Evolutionary conservation across 331 rosid genomes (phyloP).

Genomic region (Stylosanthes scabra): DNA sequence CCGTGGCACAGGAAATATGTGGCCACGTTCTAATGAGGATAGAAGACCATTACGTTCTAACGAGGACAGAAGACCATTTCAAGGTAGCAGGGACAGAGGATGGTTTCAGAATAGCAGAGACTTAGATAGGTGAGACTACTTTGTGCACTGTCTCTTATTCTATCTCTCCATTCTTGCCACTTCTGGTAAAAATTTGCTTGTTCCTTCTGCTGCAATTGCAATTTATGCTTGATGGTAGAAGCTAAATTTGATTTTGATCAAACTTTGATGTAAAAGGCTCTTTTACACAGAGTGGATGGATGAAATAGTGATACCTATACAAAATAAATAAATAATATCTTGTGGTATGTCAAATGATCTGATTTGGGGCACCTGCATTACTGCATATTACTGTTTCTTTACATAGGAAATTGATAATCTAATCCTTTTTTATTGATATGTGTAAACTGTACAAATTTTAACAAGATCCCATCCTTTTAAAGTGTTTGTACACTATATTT

Average conservation of each 20-base stretch:
- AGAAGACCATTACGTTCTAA: slow-evolving; percentile 41
- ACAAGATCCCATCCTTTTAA: neutral
- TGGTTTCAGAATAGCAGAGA: slow-evolving; percentile 78
- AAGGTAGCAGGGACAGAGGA: slow-evolving; percentile 80
- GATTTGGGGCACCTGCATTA: neutral
- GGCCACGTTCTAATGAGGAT: slow-evolving; percentile 63
- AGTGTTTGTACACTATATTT: neutral
- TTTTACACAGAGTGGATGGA: neutral
- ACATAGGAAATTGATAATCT: neutral
- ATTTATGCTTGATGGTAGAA: neutral
- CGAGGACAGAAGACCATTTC: slow-evolving; percentile 80
- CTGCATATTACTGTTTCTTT: neutral
- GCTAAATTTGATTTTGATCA: neutral
- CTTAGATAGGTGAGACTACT: slow-evolving; percentile 64
- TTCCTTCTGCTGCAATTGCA: neutral
- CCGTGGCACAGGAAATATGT: slow-evolving; percentile 75
- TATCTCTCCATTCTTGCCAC: neutral
- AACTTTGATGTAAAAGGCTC: neutral
- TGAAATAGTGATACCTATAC: too few species aligned
- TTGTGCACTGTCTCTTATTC: slow-evolving; percentile 9
- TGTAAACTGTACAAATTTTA: neutral
- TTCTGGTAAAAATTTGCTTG: slow-evolving; percentile 6
- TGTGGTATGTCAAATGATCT: neutral
- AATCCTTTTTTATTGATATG: neutral
- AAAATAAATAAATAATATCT: neutral